phyloP scores from a whole-genome alignment of 345 rosid genomes.

The Camelina neglecta region DNA sequence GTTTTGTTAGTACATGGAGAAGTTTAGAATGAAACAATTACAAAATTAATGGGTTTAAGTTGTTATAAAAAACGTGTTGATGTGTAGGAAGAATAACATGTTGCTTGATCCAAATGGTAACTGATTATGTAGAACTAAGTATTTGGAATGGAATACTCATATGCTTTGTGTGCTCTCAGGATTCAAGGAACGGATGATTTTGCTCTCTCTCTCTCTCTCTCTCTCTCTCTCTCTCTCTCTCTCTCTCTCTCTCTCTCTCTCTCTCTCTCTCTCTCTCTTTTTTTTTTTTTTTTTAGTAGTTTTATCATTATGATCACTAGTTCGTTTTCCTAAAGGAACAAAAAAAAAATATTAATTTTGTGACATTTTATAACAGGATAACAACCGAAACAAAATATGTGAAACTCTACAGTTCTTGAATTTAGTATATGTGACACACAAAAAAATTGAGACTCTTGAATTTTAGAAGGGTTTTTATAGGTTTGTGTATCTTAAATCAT shows the following conservation, averaged over 20 bases:
- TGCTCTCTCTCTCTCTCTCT: not conserved
- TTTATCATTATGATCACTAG: not conserved
- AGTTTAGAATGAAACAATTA: not conserved
- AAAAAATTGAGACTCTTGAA: not conserved
- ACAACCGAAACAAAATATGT: not conserved
- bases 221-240: too few species aligned
- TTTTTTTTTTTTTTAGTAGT: not conserved
- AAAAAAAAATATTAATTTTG: not conserved
- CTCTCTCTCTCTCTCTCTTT: too few species aligned
- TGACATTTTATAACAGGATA: not conserved
- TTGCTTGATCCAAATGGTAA: slow-evolving; percentile 33
- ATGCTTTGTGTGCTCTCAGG: slow-evolving; percentile 32
- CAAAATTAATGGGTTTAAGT: not conserved
- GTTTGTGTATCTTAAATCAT: not conserved
- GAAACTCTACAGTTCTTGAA: not conserved
- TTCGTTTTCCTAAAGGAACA: not conserved
- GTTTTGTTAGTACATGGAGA: slow-evolving; percentile 4
- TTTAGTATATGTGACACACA: not conserved
- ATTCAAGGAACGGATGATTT: not conserved
- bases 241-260: too few species aligned
- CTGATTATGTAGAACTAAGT: slow-evolving; percentile 22
- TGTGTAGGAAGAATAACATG: slow-evolving; percentile 27
- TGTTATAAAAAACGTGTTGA: slow-evolving; percentile 20
- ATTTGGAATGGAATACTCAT: slow-evolving; percentile 27
- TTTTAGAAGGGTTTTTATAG: not conserved